These are phyloP conservation scores for Rubia peregrina DNA, from an alignment of 305 asterid species.

Conservation along the genomic window DNA sequence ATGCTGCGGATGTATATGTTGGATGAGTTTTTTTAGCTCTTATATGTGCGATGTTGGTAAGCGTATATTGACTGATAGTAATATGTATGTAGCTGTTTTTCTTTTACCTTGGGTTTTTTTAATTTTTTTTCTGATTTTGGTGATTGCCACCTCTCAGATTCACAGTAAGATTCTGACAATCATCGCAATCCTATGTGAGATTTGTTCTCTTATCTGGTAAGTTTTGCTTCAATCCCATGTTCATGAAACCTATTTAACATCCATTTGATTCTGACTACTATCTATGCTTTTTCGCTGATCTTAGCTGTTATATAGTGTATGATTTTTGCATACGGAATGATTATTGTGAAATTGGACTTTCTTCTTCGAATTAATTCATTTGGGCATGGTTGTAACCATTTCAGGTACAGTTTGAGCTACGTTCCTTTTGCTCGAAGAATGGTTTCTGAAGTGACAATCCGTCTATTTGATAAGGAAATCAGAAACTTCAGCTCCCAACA, in stretches of 20 bases:
- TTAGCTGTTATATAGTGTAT: not conserved
- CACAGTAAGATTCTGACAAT: conserved; percentile 82
- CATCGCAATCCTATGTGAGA: conserved; percentile 70
- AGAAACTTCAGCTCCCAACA: conserved; percentile 17
- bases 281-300: not conserved
- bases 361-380: not conserved
- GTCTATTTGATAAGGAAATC: conserved; percentile 88
- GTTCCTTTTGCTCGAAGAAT: conserved; percentile 86
- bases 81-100: not conserved
- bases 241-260: not conserved
- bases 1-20: conserved; percentile 61
- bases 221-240: conserved; percentile 23
- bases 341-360: not conserved
- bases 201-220: conserved; percentile 82
- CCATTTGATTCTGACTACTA: not conserved
- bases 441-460: conserved; percentile 68
- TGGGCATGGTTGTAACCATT: conserved; percentile 14
- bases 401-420: conserved; percentile 93
- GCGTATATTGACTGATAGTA: conserved; percentile 18
- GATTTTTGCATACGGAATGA: not conserved
- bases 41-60: conserved; percentile 83
- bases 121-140: no score
- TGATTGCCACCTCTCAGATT: conserved; percentile 44
- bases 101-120: not conserved
- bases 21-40: conserved; percentile 80